A percentile compares a stretch with the other conserved stretches of the same genome.
Conservation (phyloP, 257 asterid species). For the Jasminum sambac region DNA sequence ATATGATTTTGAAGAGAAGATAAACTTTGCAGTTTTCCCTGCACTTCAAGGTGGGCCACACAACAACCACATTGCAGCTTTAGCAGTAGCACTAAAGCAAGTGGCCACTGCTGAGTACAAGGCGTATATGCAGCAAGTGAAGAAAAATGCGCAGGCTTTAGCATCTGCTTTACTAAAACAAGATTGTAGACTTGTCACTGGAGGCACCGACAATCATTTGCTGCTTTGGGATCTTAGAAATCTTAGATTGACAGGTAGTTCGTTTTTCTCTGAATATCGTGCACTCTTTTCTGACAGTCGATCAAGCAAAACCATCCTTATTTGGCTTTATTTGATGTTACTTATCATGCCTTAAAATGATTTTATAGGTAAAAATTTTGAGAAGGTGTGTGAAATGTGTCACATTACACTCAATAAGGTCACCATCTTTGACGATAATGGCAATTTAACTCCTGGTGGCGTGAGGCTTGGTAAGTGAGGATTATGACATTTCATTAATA, state of each 20-base stretch:
- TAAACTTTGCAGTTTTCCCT: slow-evolving; percentile 89
- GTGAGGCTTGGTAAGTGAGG: slow-evolving; percentile 75
- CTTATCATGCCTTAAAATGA: slow-evolving; percentile 21
- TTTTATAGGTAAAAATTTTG: slow-evolving; percentile 67
- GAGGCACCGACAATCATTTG: slow-evolving; percentile 90
- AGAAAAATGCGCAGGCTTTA: slow-evolving; percentile 79
- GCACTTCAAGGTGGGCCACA: slow-evolving; percentile 97
- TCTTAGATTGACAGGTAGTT: slow-evolving; percentile 72
- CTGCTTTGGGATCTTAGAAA: slow-evolving; percentile 90
- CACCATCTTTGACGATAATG: slow-evolving; percentile 75
- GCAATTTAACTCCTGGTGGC: slow-evolving; percentile 82
- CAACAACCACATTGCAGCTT: slow-evolving; percentile 93
- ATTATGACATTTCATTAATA: background rate
- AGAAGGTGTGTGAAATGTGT: slow-evolving; percentile 84
- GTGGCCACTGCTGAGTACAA: slow-evolving; percentile 87
- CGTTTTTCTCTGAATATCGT: background rate
- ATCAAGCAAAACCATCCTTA: background rate
- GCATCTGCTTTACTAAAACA: slow-evolving; percentile 62
- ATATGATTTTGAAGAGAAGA: slow-evolving; percentile 93
- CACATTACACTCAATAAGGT: slow-evolving; percentile 87
- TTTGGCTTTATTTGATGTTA: background rate
- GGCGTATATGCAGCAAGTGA: slow-evolving; percentile 83
- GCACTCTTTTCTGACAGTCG: background rate
- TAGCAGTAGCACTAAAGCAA: slow-evolving; percentile 88
- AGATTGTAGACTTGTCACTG: slow-evolving; percentile 73